phyloP scores from a whole-genome alignment of 805 yeast genomes.

The Lipomyces mesembrius region DNA sequence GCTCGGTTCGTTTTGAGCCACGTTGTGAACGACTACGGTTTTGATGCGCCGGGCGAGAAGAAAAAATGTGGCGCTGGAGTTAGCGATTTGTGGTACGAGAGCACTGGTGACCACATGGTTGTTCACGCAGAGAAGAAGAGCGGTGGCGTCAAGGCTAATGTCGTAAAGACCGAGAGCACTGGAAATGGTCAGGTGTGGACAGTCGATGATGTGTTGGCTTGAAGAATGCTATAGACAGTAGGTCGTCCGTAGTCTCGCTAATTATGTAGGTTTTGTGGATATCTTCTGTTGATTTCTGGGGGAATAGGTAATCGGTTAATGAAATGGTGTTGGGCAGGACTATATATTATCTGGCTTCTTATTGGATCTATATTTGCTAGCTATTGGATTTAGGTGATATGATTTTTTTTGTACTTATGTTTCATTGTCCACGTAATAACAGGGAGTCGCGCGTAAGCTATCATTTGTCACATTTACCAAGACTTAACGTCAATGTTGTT shows the following conservation, averaged over 20 bases:
- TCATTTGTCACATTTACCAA: neutral
- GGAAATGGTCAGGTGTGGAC: slow-evolving; percentile 45
- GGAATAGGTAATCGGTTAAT: neutral
- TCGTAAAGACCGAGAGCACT: slow-evolving; percentile 34
- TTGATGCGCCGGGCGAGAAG: slow-evolving; percentile 22
- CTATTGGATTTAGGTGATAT: neutral
- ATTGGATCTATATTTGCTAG: neutral
- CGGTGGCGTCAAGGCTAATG: slow-evolving; percentile 26
- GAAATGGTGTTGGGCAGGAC: neutral
- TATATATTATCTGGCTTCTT: neutral
- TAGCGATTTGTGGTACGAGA: slow-evolving; percentile 33
- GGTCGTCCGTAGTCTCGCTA: neutral
- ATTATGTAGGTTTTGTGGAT: too few species aligned
- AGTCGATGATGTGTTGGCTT: slow-evolving; percentile 26
- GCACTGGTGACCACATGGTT: slow-evolving; percentile 21
- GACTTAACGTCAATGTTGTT: neutral
- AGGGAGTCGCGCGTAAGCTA: neutral
- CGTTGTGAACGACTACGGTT: slow-evolving; percentile 49
- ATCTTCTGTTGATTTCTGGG: neutral
- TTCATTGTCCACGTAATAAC: neutral
- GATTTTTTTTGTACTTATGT: neutral
- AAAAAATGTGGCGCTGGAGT: slow-evolving; percentile 27
- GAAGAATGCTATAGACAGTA: neutral
- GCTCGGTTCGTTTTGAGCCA: slow-evolving; percentile 66
- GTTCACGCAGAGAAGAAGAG: slow-evolving; percentile 22